Evolutionary conservation across 441 rosid genomes (phyloP).

Genomic region (Eutrema salsugineum): DNA sequence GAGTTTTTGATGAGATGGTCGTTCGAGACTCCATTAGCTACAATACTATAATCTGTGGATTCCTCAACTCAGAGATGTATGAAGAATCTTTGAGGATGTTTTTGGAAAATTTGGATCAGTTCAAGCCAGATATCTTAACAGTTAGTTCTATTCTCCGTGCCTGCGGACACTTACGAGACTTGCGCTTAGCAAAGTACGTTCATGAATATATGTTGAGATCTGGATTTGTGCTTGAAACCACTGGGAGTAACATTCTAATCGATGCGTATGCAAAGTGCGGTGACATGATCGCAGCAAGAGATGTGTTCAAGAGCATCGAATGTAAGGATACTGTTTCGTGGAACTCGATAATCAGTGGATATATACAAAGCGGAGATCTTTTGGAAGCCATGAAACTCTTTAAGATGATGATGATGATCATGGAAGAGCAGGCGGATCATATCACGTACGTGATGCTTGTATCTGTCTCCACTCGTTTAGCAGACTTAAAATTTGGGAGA

Average conservation of each 20-base stretch:
- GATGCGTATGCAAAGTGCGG: slow-evolving; percentile 58
- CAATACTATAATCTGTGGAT: slow-evolving; percentile 64
- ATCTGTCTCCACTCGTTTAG: slow-evolving; percentile 38
- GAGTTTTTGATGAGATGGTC: slow-evolving; percentile 52
- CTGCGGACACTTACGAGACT: slow-evolving; percentile 44
- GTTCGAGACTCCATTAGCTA: slow-evolving; percentile 51
- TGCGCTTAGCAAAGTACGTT: slow-evolving; percentile 44
- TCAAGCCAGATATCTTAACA: slow-evolving; percentile 53
- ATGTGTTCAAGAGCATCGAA: slow-evolving; percentile 44
- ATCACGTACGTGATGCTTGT: slow-evolving; percentile 46
- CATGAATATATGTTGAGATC: slow-evolving; percentile 38
- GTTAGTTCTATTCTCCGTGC: slow-evolving; percentile 54
- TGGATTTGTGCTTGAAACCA: slow-evolving; percentile 38
- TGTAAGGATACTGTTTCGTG: slow-evolving; percentile 55
- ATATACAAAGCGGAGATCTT: slow-evolving; percentile 34
- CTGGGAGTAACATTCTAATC: slow-evolving; percentile 47
- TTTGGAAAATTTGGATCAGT: slow-evolving; percentile 36
- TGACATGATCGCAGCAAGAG: slow-evolving; percentile 40
- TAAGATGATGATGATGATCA: slow-evolving; percentile 45
- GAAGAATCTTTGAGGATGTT: slow-evolving; percentile 45
- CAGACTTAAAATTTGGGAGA: slow-evolving; percentile 39
- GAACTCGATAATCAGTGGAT: slow-evolving; percentile 61
- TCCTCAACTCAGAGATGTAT: slow-evolving; percentile 37
- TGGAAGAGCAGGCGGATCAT: slow-evolving; percentile 42
- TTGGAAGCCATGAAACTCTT: slow-evolving; percentile 46